These are phyloP conservation scores for Porpolomopsis calyptriformis DNA, from an alignment of 768 basidiomycete species.

Conservation along the genomic window DNA sequence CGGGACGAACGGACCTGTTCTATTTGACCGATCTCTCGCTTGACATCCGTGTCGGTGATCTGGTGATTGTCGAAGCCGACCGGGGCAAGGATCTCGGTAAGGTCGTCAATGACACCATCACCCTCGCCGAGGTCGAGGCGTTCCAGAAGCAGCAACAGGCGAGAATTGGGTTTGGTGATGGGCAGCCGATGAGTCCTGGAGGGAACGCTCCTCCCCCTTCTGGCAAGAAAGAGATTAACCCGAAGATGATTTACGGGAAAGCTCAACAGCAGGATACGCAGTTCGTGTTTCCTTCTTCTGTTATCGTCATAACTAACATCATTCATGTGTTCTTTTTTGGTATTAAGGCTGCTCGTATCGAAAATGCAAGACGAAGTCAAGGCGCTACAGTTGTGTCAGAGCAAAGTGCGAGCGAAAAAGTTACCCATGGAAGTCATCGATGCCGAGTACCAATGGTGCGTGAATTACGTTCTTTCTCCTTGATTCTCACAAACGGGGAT, in stretches of 20 bases:
- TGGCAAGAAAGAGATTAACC: slow-evolving; percentile 84
- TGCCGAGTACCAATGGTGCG: slow-evolving; percentile 96
- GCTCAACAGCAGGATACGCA: slow-evolving; percentile 75
- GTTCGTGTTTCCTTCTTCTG: slow-evolving; percentile 24
- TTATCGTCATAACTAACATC: background rate
- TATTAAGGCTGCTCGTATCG: slow-evolving; percentile 51
- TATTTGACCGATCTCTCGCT: slow-evolving; percentile 63
- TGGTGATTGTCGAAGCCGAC: slow-evolving; percentile 96
- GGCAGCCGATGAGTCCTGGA: slow-evolving; percentile 24
- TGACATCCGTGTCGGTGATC: slow-evolving; percentile 71
- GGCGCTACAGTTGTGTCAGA: slow-evolving; percentile 83
- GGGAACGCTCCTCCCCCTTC: slow-evolving; percentile 14
- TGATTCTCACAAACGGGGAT: slow-evolving; percentile 3
- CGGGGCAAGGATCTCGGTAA: slow-evolving; percentile 88
- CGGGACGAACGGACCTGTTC: slow-evolving; percentile 89
- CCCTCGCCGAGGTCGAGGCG: slow-evolving; percentile 79
- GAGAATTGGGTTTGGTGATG: slow-evolving; percentile 26
- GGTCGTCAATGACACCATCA: slow-evolving; percentile 85
- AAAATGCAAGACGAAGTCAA: slow-evolving; percentile 90
- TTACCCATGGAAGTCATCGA: slow-evolving; percentile 98
- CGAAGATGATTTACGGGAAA: slow-evolving; percentile 93
- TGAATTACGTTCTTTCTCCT: slow-evolving; percentile 7
- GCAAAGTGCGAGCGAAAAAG: slow-evolving; percentile 87
- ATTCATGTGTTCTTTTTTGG: slow-evolving; percentile 3
- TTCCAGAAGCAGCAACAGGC: slow-evolving; percentile 78